Evolutionary conservation across 768 basidiomycete species (phyloP), one percentile per base, ranked within the genome.

Genomic region (Cystobasidium tubakii): DNA sequence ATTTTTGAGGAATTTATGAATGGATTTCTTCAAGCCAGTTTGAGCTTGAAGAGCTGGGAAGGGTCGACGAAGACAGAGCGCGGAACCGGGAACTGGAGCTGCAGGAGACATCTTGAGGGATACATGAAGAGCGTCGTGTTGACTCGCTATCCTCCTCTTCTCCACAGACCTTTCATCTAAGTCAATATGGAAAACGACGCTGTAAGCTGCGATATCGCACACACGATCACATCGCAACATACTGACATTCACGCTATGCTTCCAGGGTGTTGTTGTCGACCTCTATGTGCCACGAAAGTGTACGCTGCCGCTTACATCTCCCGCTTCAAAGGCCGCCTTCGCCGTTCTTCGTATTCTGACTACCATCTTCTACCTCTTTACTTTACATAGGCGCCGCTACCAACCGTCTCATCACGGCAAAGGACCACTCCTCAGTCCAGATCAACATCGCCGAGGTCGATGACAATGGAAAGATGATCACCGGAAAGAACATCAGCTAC

Each of bases 261-360:
- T 29, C 6, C 63, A 65, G 53, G 95, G 96, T 84, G 86, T 91
- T 82, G 94, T 99, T 83, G 96, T 99, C 81, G 96, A 98, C 86
- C 93, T 99, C 84, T 99, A 99, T 85, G 94, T 98, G 81, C 96
- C 96, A 83, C 91, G 96, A 87, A 98, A 98, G 84, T 98, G 96
- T 74, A 31, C 34, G 73, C 42, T 12, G 57, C 15, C 66, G n/a
- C n/a, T n/a, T n/a, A n/a, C n/a, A n/a, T n/a, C n/a, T n/a, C n/a
- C n/a, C n/a, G n/a, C n/a, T n/a, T 50, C 46, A 21, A 50, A 9
- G 10, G 9, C 46, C n/a, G n/a, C n/a, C n/a, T n/a, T n/a, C n/a
- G n/a, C n/a, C n/a, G n/a, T n/a, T n/a, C n/a, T n/a, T n/a, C n/a
- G n/a, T n/a, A n/a, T n/a, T n/a, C n/a, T n/a, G n/a, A n/a, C n/a